Base-by-base conservation (phyloP, 2,329 filamentous ascomycete genomes). In the Lomentospora prolificans region DNA sequence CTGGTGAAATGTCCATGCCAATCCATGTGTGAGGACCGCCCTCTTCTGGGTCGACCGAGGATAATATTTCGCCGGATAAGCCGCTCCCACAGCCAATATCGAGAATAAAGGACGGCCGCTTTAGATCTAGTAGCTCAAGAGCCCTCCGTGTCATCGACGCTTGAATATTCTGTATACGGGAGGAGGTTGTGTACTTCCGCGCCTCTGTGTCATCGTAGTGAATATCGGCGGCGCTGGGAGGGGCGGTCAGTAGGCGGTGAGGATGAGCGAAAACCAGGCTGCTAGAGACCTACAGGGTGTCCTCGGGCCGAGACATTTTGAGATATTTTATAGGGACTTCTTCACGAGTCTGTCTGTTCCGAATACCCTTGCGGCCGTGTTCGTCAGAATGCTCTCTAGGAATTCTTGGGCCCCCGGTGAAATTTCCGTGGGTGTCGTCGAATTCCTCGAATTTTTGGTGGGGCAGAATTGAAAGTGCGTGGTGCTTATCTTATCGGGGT, bases 141-240 rank as follows among this genome's bases (percentile, higher is more conserved):
- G 94, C 94, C 57, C 94, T 88, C 63, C 90, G 80, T 27, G 94
- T 96, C 94, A 99, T 99, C 60, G 84, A 82, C 0, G 91, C 87
- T 71, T 99, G 94, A 64, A 99, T 96, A 64, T 89, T 90, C 66
- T 94, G 89, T 67, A 99, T 97, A 60, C 94, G 90, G 3, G 90
- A 96, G 60, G 85, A 92, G 3, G 92, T 96, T 7, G 94, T 97
- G 77, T 99, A 99, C 78, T 97, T 97, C 69, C 89, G 87, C 30
- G 94, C 92, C 77, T 96, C 92, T 70, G 79, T 78, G 74, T 97
- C 92, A 77, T 96, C 87, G 80, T 99, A 99, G 77, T 95, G 95
- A 67, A 97, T 86, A 74, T 99, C 94, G 61, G 94, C 92, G 53
- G 91, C 89, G 68, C 90, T 95, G 69, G 8, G 17, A n/a, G 53